phyloP scores from a whole-genome alignment of 1,284 basidiomycete genomes.

The Leccinum pachyderme region DNA sequence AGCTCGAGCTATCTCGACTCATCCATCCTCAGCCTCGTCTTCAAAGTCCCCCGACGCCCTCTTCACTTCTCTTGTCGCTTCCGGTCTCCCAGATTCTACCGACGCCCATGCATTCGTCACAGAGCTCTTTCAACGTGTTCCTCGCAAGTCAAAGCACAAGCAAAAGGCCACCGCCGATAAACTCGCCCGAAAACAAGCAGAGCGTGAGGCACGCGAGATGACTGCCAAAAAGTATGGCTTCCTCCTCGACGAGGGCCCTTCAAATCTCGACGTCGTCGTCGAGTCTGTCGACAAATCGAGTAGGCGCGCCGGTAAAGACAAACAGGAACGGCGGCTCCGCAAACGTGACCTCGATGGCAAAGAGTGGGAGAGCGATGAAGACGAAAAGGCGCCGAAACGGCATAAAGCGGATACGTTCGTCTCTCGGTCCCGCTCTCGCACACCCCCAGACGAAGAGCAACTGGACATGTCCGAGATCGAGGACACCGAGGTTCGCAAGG shows the following conservation, averaged over 20 bases:
- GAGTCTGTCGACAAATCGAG: conserved; percentile 49
- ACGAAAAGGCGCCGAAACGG: conserved; percentile 73
- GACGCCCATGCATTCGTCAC: conserved; percentile 79
- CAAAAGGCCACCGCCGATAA: conserved; percentile 45
- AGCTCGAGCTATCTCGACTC: neutral
- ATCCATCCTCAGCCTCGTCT: conserved; percentile 58
- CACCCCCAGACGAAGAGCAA: conserved; percentile 34
- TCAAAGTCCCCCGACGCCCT: conserved; percentile 81
- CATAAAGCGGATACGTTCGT: conserved; percentile 46
- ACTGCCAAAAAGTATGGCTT: conserved; percentile 75
- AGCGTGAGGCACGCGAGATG: conserved; percentile 71
- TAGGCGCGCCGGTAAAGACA: conserved; percentile 48
- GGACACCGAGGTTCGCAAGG: conserved; percentile 68
- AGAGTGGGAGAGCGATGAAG: conserved; percentile 88
- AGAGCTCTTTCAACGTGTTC: conserved; percentile 76
- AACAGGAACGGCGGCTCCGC: conserved; percentile 64
- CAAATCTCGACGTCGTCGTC: conserved; percentile 36
- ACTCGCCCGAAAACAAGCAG: conserved; percentile 55
- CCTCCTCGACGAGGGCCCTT: conserved; percentile 70
- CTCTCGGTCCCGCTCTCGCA: conserved; percentile 19
- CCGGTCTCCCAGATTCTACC: conserved; percentile 78
- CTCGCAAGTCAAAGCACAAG: conserved; percentile 71
- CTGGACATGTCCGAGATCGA: conserved; percentile 37
- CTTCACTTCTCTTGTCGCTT: conserved; percentile 69
- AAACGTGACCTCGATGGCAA: conserved; percentile 78